Conservation (phyloP, 768 basidiomycete genomes). For the Phylloporus rhodoxanthus region DNA sequence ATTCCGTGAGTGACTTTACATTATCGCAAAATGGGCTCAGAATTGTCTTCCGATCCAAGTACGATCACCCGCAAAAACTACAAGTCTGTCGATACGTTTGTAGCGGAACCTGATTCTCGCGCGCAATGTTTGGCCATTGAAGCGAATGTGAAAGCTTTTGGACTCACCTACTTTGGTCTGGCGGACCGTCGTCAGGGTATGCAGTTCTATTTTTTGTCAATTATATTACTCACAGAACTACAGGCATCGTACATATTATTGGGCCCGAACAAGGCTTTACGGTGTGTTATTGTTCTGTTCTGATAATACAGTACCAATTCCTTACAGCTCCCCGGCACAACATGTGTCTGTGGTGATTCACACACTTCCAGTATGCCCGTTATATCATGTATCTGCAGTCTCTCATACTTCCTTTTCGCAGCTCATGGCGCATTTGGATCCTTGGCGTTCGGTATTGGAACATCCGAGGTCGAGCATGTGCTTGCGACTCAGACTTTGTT, state of each 20-base stretch:
- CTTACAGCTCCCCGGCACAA: conserved; percentile 62
- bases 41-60: conserved; percentile 31
- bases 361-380: conserved; percentile 76
- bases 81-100: conserved; percentile 64
- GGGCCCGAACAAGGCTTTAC: conserved; percentile 95
- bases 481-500: conserved; percentile 86
- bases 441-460: conserved; percentile 89
- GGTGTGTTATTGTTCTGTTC: conserved; percentile 31
- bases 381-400: not conserved
- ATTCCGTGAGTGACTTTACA: conserved; percentile 55
- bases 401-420: conserved; percentile 23
- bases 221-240: conserved; percentile 15
- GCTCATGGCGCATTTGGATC: conserved; percentile 93
- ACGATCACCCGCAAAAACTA: conserved; percentile 73
- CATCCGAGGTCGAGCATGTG: conserved; percentile 91
- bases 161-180: conserved; percentile 88
- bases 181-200: conserved; percentile 81
- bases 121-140: conserved; percentile 80
- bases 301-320: not conserved
- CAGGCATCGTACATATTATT: conserved; percentile 83
- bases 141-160: conserved; percentile 88
- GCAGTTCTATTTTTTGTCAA: conserved; percentile 1
- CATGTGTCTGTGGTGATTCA: conserved; percentile 88
- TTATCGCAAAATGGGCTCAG: not conserved
- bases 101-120: conserved; percentile 79